Percentiles rank a stretch among this genome's conserved stretches.
Evolutionary conservation across 495 filamentous ascomycete species (phyloP).

Genomic region (Thermochaetoides thermophila): DNA sequence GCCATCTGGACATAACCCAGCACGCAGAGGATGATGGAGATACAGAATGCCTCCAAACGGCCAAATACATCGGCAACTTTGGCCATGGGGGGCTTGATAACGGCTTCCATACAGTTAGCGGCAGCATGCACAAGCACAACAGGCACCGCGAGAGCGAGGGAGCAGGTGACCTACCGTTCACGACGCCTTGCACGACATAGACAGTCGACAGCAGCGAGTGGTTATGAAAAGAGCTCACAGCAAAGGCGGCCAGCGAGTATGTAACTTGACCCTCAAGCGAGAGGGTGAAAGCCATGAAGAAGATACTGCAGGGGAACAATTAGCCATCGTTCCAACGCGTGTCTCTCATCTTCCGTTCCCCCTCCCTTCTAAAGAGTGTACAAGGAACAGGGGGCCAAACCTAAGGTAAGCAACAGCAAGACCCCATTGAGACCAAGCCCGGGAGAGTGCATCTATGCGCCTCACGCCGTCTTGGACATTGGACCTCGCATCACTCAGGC

Average conservation of each 20-base stretch:
- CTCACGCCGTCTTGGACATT: slow-evolving; percentile 27
- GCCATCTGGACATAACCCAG: slow-evolving; percentile 28
- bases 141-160: no score
- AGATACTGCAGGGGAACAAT: slow-evolving; percentile 10
- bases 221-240: slow-evolving; percentile 38
- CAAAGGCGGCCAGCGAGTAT: slow-evolving; percentile 29
- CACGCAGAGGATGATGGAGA: slow-evolving; percentile 20
- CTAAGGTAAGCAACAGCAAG: slow-evolving; percentile 31
- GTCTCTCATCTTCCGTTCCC: no score
- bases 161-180: slow-evolving; percentile 29
- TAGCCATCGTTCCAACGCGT: no score
- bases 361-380: background rate
- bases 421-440: slow-evolving; percentile 31
- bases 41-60: slow-evolving; percentile 25
- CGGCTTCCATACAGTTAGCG: slow-evolving; percentile 7
- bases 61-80: slow-evolving; percentile 31
- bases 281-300: slow-evolving; percentile 31
- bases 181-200: slow-evolving; percentile 37
- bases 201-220: slow-evolving; percentile 46
- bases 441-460: slow-evolving; percentile 32
- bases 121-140: no score
- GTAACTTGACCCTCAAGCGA: slow-evolving; percentile 34
- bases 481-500: no score
- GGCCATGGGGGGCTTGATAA: slow-evolving; percentile 30
- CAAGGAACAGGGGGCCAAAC: slow-evolving; percentile 9